Percentiles rank a stretch among this genome's conserved stretches.
Conservation (phyloP, 108 stramenopile species). For the Mediolabrus comicus region DNA sequence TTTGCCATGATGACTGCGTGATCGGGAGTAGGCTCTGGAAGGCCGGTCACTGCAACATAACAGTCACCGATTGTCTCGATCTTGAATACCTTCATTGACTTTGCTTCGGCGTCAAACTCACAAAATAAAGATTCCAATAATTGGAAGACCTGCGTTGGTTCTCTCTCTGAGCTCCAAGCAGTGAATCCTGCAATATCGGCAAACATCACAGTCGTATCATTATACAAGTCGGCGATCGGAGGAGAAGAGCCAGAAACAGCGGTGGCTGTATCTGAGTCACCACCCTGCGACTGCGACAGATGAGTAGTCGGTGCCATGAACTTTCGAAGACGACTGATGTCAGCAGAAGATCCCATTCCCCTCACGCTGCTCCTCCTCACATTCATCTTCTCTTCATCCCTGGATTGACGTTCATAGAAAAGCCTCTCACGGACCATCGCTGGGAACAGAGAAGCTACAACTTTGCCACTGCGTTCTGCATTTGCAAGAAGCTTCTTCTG, state of each 20-base stretch:
- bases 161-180: slow-evolving; percentile 51
- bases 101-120: slow-evolving; percentile 47
- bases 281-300: not conserved
- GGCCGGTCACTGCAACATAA: slow-evolving; percentile 55
- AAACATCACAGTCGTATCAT: slow-evolving; percentile 2
- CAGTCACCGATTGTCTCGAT: slow-evolving; percentile 48
- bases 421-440: slow-evolving; percentile 48
- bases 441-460: slow-evolving; percentile 48
- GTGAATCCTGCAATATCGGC: slow-evolving; percentile 61
- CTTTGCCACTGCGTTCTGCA: slow-evolving; percentile 23
- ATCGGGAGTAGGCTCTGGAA: slow-evolving; percentile 41
- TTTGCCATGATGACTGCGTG: slow-evolving; percentile 46
- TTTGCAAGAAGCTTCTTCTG: slow-evolving; percentile 28
- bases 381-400: not conserved
- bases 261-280: not conserved
- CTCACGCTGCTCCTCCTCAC: not conserved
- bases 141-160: slow-evolving; percentile 53
- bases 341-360: too few species aligned
- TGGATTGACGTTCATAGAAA: slow-evolving; percentile 1
- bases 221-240: slow-evolving; percentile 3
- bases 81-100: slow-evolving; percentile 41
- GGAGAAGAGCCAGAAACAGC: not conserved
- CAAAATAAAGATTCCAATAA: slow-evolving; percentile 46
- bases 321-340: not conserved
- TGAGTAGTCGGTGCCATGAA: not conserved